These are phyloP conservation scores for Apiospora malaysiana DNA, from an alignment of 2,329 filamentous ascomycete genomes.

Conservation along the genomic window DNA sequence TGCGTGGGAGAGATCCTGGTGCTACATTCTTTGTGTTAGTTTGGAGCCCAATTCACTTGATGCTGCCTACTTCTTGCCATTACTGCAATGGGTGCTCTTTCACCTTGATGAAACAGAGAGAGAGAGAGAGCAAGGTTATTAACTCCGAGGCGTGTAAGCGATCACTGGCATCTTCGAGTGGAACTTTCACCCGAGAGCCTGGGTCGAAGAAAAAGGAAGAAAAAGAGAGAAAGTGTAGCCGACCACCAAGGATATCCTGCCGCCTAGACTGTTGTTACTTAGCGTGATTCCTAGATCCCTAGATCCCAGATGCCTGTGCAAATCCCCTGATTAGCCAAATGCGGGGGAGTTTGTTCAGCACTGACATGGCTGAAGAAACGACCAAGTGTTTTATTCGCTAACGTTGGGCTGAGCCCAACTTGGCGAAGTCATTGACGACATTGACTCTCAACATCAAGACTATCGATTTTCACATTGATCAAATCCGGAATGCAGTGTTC, in stretches of 20 bases:
- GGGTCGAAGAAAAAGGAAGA: too few relatives aligned
- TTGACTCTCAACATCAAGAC: neutral
- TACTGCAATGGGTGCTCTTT: neutral
- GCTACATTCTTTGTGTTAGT: neutral
- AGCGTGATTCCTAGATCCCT: neutral
- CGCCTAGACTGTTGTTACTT: neutral
- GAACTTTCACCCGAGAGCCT: too few relatives aligned
- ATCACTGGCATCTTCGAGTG: neutral
- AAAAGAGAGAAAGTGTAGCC: too few relatives aligned
- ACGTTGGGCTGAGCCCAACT: neutral
- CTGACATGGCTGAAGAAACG: neutral
- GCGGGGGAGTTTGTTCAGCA: neutral
- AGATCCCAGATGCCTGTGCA: conserved; percentile 11
- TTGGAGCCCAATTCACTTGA: neutral
- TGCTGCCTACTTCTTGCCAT: neutral
- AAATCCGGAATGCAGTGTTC: neutral
- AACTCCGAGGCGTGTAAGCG: too few relatives aligned
- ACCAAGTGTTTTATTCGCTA: neutral
- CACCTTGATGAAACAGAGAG: neutral
- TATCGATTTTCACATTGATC: neutral
- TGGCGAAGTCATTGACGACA: conserved; percentile 15
- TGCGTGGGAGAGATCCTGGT: neutral
- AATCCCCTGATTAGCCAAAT: neutral
- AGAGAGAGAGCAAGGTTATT: neutral
- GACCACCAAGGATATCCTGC: too few relatives aligned